Percentiles rank a stretch among this genome's conserved stretches.
Evolutionary conservation across 164 flowering plant species (phyloP).

Genomic region (Nymphaea thermarum): DNA sequence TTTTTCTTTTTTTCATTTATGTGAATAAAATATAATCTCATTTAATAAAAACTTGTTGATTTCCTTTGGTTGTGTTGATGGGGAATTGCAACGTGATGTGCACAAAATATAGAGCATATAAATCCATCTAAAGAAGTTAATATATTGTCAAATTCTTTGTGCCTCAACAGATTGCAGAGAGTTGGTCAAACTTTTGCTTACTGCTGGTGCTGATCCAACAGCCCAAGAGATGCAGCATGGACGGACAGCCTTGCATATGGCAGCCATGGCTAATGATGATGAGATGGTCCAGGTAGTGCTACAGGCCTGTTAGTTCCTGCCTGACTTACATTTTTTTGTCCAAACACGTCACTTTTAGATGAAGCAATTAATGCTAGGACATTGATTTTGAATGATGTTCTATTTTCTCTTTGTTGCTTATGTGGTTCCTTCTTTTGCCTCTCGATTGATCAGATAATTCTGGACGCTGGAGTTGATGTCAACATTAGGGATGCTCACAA

Average conservation of each 20-base stretch:
- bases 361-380: too few relatives aligned
- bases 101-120: not conserved
- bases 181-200: slow-evolving; percentile 66
- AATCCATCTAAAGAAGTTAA: not conserved
- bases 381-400: not conserved
- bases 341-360: too few relatives aligned
- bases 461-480: slow-evolving; percentile 92
- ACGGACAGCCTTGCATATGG: slow-evolving; percentile 84
- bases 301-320: not conserved
- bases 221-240: slow-evolving; percentile 77
- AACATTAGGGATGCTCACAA: slow-evolving; percentile 77
- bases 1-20: too few relatives aligned
- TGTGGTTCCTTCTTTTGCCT: slow-evolving; percentile 1
- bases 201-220: slow-evolving; percentile 90
- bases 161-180: slow-evolving; percentile 68
- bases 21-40: not conserved
- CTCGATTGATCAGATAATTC: slow-evolving; percentile 46
- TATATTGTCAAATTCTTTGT: not conserved
- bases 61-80: not conserved
- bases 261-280: slow-evolving; percentile 90
- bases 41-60: not conserved
- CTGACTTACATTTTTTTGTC: not conserved
- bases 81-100: not conserved
- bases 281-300: slow-evolving; percentile 71
- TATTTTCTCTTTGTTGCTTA: slow-evolving; percentile 1